A percentile compares a stretch with the other conserved stretches of the same genome.
phyloP scores from a whole-genome alignment of 352 stramenopile species.

The Aphanomyces cochlioides region DNA sequence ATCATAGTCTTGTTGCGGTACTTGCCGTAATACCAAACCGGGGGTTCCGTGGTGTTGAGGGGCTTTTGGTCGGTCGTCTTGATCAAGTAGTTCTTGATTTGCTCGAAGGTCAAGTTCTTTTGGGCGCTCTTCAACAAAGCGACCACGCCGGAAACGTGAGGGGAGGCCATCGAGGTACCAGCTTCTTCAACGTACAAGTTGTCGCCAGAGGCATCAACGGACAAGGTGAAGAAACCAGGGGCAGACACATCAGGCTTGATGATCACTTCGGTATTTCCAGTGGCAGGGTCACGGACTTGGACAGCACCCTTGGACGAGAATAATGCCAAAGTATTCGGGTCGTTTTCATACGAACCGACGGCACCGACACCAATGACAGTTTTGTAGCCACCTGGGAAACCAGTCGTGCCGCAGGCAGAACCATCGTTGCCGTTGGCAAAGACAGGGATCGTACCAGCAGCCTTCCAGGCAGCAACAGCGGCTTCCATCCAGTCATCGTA shows the following conservation, averaged over 20 bases:
- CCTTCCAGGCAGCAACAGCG: conserved; percentile 36
- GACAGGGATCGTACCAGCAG: conserved; percentile 39
- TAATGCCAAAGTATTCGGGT: conserved; percentile 36
- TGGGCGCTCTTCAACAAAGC: too few relatives aligned
- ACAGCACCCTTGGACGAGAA: conserved; percentile 38
- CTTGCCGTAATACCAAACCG: too few relatives aligned
- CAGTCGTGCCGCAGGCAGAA: conserved; percentile 34
- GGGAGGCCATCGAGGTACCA: too few relatives aligned
- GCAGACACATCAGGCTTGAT: conserved; percentile 39
- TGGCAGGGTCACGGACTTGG: conserved; percentile 17
- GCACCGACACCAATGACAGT: conserved; percentile 40
- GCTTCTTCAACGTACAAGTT: too few relatives aligned
- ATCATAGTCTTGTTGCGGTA: too few relatives aligned
- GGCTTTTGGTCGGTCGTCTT: too few relatives aligned
- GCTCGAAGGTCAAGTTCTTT: too few relatives aligned
- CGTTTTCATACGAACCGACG: conserved; percentile 42
- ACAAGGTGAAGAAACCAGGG: neutral
- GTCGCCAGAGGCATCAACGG: neutral
- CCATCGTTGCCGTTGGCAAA: conserved; percentile 42
- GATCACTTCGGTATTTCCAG: conserved; percentile 31
- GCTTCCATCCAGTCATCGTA: conserved; percentile 34
- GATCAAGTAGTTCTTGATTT: too few relatives aligned
- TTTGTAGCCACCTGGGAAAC: conserved; percentile 37
- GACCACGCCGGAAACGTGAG: too few relatives aligned
- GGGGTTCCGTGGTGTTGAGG: too few relatives aligned